Evolutionary conservation across 2,329 filamentous ascomycete species (phyloP).

Genomic region (Cryphonectria japonica): DNA sequence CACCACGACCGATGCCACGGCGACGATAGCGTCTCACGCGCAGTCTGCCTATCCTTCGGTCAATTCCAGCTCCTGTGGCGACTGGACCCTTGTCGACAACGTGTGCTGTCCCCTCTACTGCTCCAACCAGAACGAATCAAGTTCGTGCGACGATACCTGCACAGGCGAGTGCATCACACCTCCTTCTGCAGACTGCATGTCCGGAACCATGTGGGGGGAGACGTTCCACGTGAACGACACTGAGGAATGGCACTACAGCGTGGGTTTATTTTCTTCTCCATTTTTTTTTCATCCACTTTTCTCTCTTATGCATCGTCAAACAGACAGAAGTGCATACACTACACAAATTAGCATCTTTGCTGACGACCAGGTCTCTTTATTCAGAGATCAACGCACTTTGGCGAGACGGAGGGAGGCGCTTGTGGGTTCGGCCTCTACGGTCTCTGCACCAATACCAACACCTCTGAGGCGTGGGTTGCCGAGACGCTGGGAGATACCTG

Average conservation of each 20-base stretch:
- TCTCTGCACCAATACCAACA: constrained; percentile 12
- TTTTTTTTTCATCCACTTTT: not conserved
- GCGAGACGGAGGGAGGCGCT: constrained; percentile 6
- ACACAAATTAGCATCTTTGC: not conserved
- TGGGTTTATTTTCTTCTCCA: not conserved
- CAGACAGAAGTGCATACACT: not conserved
- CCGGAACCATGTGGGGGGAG: constrained; percentile 17
- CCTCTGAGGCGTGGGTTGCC: constrained; percentile 5
- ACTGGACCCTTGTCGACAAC: constrained; percentile 14
- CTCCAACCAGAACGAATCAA: constrained; percentile 12
- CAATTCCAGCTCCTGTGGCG: constrained; percentile 8
- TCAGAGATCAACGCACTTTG: constrained; percentile 13
- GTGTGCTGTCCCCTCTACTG: constrained; percentile 16
- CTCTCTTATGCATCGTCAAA: not conserved
- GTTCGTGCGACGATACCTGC: constrained; percentile 3
- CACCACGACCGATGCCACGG: constrained; percentile 18
- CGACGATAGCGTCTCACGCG: constrained; percentile 1
- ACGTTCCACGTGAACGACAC: constrained; percentile 3
- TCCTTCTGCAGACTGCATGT: constrained; percentile 14
- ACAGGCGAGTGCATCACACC: constrained; percentile 8
- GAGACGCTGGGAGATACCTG: constrained; percentile 11
- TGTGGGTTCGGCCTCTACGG: constrained; percentile 15
- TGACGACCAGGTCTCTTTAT: not conserved
- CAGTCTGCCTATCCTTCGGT: constrained; percentile 6
- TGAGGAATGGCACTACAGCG: constrained; percentile 12